Evolutionary conservation across 495 filamentous ascomycete species (phyloP).

Genomic region (Talaromyces stipitatus): DNA sequence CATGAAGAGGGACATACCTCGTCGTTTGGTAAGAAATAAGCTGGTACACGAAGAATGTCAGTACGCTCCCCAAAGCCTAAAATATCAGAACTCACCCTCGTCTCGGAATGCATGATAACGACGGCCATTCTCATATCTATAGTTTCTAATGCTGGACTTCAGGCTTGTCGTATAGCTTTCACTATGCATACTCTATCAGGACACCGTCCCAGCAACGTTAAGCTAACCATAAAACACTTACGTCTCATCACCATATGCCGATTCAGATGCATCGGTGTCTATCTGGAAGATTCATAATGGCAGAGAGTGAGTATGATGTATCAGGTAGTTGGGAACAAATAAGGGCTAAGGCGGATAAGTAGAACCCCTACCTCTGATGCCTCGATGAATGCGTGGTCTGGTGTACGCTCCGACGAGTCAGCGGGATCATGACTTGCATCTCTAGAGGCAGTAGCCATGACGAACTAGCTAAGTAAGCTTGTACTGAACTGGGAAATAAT

Average conservation of each 20-base stretch:
- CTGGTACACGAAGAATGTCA: slow-evolving; percentile 6
- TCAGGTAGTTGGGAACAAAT: too few relatives aligned
- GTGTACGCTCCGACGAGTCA: background rate
- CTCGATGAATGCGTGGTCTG: background rate
- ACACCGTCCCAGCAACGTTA: background rate
- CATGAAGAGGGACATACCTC: too few relatives aligned
- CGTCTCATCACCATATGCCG: slow-evolving; percentile 5
- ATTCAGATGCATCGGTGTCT: slow-evolving; percentile 2
- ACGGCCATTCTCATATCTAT: slow-evolving; percentile 38
- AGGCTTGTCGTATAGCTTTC: slow-evolving; percentile 30
- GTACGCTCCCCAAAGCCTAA: background rate
- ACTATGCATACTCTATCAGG: slow-evolving; percentile 2
- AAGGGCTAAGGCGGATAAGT: background rate
- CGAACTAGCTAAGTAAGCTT: background rate
- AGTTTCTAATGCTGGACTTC: slow-evolving; percentile 45
- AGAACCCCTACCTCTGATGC: background rate
- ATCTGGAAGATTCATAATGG: background rate
- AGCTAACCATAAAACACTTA: background rate
- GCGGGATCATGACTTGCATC: background rate
- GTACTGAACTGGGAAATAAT: background rate
- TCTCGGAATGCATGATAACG: slow-evolving; percentile 37
- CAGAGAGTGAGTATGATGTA: background rate
- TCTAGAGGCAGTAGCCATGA: background rate
- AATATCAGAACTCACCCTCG: slow-evolving; percentile 15
- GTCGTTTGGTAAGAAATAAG: slow-evolving; percentile 40